Percentiles rank a stretch among this genome's conserved stretches.
Evolutionary conservation across 164 flowering plant genomes (phyloP).

Genomic region (Chimonanthus praecox): DNA sequence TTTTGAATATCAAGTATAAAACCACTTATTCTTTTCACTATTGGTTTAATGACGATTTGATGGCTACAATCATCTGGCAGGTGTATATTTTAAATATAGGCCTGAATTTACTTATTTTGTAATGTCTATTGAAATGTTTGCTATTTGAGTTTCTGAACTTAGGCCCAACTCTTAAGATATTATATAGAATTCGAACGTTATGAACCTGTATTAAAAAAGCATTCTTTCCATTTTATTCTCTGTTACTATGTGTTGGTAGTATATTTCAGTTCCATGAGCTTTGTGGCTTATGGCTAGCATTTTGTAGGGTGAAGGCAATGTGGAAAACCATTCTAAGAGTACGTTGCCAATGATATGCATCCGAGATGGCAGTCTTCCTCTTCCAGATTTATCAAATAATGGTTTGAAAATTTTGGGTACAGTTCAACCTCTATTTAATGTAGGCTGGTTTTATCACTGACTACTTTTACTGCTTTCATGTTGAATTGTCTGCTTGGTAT

Average conservation of each 20-base stretch:
- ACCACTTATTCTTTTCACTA: not conserved
- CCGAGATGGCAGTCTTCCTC: conserved; percentile 78
- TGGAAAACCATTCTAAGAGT: conserved; percentile 28
- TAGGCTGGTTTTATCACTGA: conserved; percentile 1
- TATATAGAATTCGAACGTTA: too few species aligned
- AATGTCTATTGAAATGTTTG: too few species aligned
- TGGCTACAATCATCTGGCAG: not conserved
- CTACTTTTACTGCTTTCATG: too few species aligned
- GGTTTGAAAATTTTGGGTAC: conserved; percentile 42
- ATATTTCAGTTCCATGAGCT: not conserved
- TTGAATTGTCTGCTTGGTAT: too few species aligned
- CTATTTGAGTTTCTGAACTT: not conserved
- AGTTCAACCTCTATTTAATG: not conserved
- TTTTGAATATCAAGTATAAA: not conserved
- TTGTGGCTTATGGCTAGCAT: conserved; percentile 4
- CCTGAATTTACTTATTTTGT: not conserved
- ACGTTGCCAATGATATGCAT: conserved; percentile 60
- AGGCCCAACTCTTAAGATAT: too few species aligned
- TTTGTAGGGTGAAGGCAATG: conserved; percentile 35
- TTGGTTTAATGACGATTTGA: not conserved
- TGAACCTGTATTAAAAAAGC: too few species aligned
- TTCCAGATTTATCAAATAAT: conserved; percentile 55
- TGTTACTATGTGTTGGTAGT: not conserved
- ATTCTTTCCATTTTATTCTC: not conserved
- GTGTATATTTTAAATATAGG: not conserved